Conservation (phyloP, 2,329 filamentous ascomycete species). For the Colletotrichum musicola region DNA sequence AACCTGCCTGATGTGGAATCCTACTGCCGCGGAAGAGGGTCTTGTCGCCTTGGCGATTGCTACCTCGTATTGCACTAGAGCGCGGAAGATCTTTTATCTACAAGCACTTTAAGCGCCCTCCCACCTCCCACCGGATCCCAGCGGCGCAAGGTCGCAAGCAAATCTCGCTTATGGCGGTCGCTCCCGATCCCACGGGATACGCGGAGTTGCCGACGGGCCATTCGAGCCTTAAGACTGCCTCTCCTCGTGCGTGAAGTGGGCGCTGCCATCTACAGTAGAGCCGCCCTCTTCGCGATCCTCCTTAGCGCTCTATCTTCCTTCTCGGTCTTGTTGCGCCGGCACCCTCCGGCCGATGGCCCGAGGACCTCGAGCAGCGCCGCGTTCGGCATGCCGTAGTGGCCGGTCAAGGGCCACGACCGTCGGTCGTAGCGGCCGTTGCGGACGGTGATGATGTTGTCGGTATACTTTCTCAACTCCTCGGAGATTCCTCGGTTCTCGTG, state of each 20-base stretch:
- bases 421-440: conserved; percentile 12
- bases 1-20: neutral
- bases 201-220: neutral
- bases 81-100: neutral
- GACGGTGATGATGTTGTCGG: conserved; percentile 12
- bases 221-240: neutral
- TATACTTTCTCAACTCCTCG: conserved; percentile 3
- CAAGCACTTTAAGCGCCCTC: neutral
- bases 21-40: conserved; percentile 14
- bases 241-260: neutral
- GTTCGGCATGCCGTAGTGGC: neutral
- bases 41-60: conserved; percentile 8
- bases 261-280: neutral
- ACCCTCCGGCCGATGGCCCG: conserved; percentile 17
- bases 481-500: neutral
- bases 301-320: conserved; percentile 6
- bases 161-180: neutral
- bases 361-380: neutral
- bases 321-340: neutral
- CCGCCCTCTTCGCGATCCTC: conserved; percentile 10
- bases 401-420: neutral
- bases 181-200: neutral
- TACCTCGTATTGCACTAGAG: conserved; percentile 10
- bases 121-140: neutral
- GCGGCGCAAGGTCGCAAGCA: neutral